Evolutionary conservation across 208 protist species (phyloP).

Genomic region (Plasmodiophora brassicae): DNA sequence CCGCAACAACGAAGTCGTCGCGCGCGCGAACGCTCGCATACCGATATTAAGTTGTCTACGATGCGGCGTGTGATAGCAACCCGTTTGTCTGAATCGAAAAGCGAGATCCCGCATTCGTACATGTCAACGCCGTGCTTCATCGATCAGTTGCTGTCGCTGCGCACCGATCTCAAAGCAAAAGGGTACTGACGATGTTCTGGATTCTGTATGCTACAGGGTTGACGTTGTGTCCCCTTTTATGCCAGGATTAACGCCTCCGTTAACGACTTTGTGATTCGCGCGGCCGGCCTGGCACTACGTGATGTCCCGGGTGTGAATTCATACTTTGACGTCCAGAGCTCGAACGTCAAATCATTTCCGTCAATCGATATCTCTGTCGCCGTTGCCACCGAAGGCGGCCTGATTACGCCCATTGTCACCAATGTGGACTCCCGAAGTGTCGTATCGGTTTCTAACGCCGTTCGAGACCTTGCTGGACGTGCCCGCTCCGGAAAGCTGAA

Average conservation of each 20-base stretch:
- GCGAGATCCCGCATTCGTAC: background rate
- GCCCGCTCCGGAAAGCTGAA: background rate
- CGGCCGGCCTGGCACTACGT: background rate
- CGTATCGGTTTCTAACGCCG: background rate
- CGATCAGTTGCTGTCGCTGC: background rate
- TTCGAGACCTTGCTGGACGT: background rate
- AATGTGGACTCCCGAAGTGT: background rate
- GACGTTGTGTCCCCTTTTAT: too few species aligned
- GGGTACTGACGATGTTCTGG: too few species aligned
- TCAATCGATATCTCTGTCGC: conserved; percentile 15
- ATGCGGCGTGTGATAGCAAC: background rate
- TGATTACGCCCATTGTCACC: conserved; percentile 18
- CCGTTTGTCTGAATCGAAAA: conserved; percentile 21
- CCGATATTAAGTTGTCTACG: background rate
- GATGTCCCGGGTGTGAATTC: conserved; percentile 19
- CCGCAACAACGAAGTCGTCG: too few species aligned
- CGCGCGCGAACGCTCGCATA: background rate
- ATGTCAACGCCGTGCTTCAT: background rate
- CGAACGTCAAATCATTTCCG: background rate
- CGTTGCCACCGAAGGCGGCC: background rate
- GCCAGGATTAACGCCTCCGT: background rate
- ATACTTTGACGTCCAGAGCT: background rate
- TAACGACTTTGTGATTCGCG: conserved; percentile 26
- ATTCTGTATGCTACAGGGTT: too few species aligned
- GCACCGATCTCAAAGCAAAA: background rate